Conservation (phyloP, 2,329 filamentous ascomycete genomes). For the Pestalotiopsis sp. region DNA sequence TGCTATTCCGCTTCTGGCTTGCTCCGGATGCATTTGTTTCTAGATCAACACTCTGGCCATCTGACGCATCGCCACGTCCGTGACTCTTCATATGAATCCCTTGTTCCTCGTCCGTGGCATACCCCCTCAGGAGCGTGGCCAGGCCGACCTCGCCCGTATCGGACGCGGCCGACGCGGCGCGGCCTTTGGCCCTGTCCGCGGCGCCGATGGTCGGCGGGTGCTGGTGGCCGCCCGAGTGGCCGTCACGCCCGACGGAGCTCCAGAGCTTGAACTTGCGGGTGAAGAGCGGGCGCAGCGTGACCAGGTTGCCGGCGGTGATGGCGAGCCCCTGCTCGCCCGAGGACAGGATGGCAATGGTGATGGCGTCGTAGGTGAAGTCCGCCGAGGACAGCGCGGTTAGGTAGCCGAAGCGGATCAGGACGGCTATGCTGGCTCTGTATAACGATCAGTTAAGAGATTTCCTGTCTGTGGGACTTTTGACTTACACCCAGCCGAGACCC, state of each 20-base stretch:
- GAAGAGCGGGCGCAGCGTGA: constrained; percentile 47
- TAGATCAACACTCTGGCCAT: neutral
- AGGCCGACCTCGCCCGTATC: neutral
- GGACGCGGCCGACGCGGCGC: neutral
- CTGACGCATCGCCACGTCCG: neutral
- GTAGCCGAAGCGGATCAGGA: constrained; percentile 44
- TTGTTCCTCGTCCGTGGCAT: neutral
- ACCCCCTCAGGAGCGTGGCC: neutral
- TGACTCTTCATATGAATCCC: neutral
- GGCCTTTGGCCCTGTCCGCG: neutral
- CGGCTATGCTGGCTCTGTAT: constrained; percentile 41
- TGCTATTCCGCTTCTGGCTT: neutral
- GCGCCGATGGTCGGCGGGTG: constrained; percentile 9
- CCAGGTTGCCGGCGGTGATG: constrained; percentile 48
- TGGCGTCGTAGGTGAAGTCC: constrained; percentile 35
- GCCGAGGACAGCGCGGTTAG: constrained; percentile 38
- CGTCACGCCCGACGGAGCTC: neutral
- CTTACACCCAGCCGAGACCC: constrained; percentile 46
- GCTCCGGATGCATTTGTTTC: neutral
- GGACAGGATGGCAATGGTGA: constrained; percentile 48
- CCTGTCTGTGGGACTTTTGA: neutral
- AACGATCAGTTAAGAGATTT: neutral
- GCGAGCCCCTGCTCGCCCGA: constrained; percentile 49
- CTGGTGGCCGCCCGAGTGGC: neutral
- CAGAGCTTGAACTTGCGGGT: constrained; percentile 5